These are phyloP conservation scores for Kluyveromyces nonfermentans DNA, from an alignment of 805 yeast genomes.

Conservation along the genomic window DNA sequence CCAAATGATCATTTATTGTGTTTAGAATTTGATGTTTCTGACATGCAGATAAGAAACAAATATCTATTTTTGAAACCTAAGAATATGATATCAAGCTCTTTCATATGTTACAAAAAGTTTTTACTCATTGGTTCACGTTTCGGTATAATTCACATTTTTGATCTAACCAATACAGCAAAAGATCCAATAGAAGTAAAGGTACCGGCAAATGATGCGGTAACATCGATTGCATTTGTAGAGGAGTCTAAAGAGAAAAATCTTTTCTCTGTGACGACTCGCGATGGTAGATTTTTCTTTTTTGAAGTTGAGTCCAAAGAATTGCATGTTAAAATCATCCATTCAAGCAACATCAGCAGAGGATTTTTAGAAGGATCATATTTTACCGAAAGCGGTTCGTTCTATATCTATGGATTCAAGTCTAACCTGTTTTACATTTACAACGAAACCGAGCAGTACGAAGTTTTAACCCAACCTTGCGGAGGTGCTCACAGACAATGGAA, in stretches of 20 bases:
- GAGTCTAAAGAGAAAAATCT: constrained; percentile 14
- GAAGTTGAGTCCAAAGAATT: constrained; percentile 18
- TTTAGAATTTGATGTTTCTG: constrained; percentile 27
- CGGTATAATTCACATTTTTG: constrained; percentile 53
- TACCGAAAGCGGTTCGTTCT: constrained; percentile 36
- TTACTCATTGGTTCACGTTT: constrained; percentile 63
- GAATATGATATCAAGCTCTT: constrained; percentile 51
- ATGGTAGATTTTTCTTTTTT: constrained; percentile 49
- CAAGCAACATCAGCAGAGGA: constrained; percentile 63
- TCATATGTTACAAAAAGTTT: constrained; percentile 35
- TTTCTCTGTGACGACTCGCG: constrained; percentile 49
- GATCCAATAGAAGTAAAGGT: constrained; percentile 32
- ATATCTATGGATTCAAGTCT: constrained; percentile 76
- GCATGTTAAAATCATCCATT: constrained; percentile 32
- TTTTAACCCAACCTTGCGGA: constrained; percentile 69
- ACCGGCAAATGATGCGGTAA: constrained; percentile 59
- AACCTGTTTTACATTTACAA: constrained; percentile 73
- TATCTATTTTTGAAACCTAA: constrained; percentile 32
- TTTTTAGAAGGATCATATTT: constrained; percentile 67
- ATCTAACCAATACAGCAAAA: constrained; percentile 22
- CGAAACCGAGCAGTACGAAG: constrained; percentile 64
- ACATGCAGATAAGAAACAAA: constrained; percentile 20
- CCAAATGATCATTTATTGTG: constrained; percentile 45
- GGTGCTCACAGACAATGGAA: constrained; percentile 88
- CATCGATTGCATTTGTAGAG: constrained; percentile 39